A percentile compares a stretch with the other conserved stretches of the same genome.
Conservation (phyloP, 495 filamentous ascomycete species). For the Penicillium odoratum region DNA sequence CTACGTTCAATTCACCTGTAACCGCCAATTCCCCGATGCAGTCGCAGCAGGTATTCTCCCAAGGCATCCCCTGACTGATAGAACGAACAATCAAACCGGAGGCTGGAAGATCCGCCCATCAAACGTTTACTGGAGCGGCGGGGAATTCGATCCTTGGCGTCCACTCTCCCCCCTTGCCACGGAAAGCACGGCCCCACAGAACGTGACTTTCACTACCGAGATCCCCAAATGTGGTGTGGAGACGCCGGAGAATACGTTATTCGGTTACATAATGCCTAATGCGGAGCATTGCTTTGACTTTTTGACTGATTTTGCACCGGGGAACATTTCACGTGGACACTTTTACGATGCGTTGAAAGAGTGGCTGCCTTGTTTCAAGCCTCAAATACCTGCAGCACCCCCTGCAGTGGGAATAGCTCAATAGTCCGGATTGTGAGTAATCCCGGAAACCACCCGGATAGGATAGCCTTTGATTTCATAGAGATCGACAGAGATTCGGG, state of each 20-base stretch:
- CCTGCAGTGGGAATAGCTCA: too few relatives aligned
- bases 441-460: slow-evolving; percentile 8
- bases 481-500: slow-evolving; percentile 1
- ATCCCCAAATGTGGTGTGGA: slow-evolving; percentile 50
- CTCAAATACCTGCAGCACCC: not conserved
- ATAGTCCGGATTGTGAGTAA: not conserved
- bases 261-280: slow-evolving; percentile 51
- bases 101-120: slow-evolving; percentile 61
- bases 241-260: slow-evolving; percentile 39
- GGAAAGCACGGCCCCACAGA: slow-evolving; percentile 43
- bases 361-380: slow-evolving; percentile 50
- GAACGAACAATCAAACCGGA: slow-evolving; percentile 47
- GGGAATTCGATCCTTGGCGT: slow-evolving; percentile 61
- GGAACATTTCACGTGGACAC: slow-evolving; percentile 31
- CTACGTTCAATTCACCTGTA: slow-evolving; percentile 52
- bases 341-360: slow-evolving; percentile 45
- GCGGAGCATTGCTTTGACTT: slow-evolving; percentile 58
- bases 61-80: slow-evolving; percentile 32
- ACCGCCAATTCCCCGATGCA: slow-evolving; percentile 54
- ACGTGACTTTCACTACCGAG: slow-evolving; percentile 34
- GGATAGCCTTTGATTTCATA: not conserved
- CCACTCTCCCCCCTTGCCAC: slow-evolving; percentile 49
- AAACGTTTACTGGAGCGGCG: slow-evolving; percentile 55
- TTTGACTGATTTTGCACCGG: slow-evolving; percentile 26
- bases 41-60: slow-evolving; percentile 46